Conservation (phyloP, 106 monocot genomes). For the Xerophyta viscosa region DNA sequence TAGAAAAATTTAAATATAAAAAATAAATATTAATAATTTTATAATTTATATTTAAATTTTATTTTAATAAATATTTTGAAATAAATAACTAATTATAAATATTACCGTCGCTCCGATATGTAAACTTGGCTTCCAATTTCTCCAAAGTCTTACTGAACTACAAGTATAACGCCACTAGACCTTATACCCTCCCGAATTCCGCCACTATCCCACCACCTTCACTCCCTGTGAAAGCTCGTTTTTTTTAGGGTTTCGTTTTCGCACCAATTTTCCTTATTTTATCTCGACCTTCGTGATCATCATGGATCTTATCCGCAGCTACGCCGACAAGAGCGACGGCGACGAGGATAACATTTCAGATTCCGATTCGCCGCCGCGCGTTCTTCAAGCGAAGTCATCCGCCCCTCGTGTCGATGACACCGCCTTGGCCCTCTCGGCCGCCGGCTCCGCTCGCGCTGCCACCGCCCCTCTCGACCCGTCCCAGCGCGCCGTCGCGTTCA, state of each 20-base stretch:
- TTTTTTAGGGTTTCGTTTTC: conserved; percentile 1
- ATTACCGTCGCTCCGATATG: too few relatives aligned
- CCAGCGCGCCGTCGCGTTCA: conserved; percentile 65
- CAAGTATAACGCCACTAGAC: too few relatives aligned
- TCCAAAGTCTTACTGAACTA: too few relatives aligned
- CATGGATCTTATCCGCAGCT: conserved; percentile 50
- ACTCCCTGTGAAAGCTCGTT: too few relatives aligned
- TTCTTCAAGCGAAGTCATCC: conserved; percentile 55
- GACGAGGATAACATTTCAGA: conserved; percentile 24
- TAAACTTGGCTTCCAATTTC: too few relatives aligned
- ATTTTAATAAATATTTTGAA: too few relatives aligned
- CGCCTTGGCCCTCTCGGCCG: conserved; percentile 54
- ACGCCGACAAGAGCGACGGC: conserved; percentile 19
- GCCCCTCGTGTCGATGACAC: conserved; percentile 87
- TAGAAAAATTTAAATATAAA: too few relatives aligned
- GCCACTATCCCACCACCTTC: too few relatives aligned
- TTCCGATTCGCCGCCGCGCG: conserved; percentile 30
- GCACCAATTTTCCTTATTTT: neutral
- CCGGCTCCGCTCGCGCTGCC: conserved; percentile 19
- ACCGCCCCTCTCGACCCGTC: conserved; percentile 73
- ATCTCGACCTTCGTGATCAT: neutral
- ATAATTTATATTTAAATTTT: too few relatives aligned
- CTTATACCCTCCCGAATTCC: too few relatives aligned
- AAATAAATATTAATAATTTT: too few relatives aligned
- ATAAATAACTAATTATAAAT: too few relatives aligned